Evolutionary conservation across 2,329 filamentous ascomycete genomes (phyloP).

Genomic region (Cercospora sesami): DNA sequence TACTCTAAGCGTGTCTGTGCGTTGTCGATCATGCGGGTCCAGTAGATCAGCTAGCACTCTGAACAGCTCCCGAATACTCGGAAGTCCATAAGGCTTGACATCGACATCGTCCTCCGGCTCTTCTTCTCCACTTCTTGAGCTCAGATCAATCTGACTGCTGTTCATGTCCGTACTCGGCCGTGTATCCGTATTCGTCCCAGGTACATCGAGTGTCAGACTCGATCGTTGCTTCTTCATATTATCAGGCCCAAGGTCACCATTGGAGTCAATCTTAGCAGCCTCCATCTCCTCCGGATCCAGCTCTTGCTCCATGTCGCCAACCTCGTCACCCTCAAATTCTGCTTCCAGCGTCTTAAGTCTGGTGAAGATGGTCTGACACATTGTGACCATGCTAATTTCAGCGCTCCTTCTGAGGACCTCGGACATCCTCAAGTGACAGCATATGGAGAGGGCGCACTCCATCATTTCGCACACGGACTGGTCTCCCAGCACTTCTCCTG

Average conservation of each 20-base stretch:
- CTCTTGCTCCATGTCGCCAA: conserved; percentile 65
- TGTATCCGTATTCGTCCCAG: conserved; percentile 38
- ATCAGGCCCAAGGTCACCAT: conserved; percentile 47
- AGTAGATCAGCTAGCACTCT: conserved; percentile 89
- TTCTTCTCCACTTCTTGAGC: conserved; percentile 32
- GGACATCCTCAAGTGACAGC: conserved; percentile 87
- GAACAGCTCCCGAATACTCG: conserved; percentile 92
- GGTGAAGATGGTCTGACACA: conserved; percentile 98
- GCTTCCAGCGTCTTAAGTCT: conserved; percentile 83
- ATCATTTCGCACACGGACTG: conserved; percentile 99
- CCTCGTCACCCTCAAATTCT: conserved; percentile 58
- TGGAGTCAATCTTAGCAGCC: conserved; percentile 69
- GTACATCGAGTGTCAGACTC: conserved; percentile 61
- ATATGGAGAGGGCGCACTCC: conserved; percentile 95
- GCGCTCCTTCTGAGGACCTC: conserved; percentile 87
- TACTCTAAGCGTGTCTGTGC: conserved; percentile 92
- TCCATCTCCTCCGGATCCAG: conserved; percentile 66
- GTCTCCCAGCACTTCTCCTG: conserved; percentile 90
- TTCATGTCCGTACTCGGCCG: conserved; percentile 41
- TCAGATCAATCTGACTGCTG: conserved; percentile 47
- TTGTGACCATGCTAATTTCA: conserved; percentile 95
- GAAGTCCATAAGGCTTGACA: conserved; percentile 86
- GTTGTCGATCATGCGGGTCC: conserved; percentile 87
- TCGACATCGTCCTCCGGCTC: conserved; percentile 51
- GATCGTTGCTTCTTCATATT: conserved; percentile 46